Evolutionary conservation across 2,329 filamentous ascomycete species (phyloP).

Genomic region (Claviceps cyperi): DNA sequence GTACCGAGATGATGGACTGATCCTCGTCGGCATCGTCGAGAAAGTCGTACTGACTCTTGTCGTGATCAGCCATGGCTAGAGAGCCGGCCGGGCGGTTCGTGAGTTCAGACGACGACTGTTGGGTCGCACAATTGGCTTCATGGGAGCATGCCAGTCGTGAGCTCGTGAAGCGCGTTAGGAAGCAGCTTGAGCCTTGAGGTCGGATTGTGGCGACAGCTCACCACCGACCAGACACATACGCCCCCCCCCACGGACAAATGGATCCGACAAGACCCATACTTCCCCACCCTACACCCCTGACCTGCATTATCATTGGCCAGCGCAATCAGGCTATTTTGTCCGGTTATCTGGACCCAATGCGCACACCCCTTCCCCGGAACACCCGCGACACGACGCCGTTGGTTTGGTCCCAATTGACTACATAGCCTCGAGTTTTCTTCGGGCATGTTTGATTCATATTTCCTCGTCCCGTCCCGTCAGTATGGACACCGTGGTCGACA

Average conservation of each 20-base stretch:
- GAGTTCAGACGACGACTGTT: neutral
- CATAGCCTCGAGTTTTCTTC: no score
- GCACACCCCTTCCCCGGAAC: no score
- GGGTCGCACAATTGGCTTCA: conserved; percentile 3
- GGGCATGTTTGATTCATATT: neutral
- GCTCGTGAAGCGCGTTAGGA: neutral
- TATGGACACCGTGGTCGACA: conserved; percentile 87
- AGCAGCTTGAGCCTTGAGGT: neutral
- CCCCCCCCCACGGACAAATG: no score
- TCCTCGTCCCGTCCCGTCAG: conserved; percentile 10
- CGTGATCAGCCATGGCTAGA: conserved; percentile 26
- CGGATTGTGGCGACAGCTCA: no score
- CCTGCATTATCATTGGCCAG: no score
- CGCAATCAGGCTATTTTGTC: no score
- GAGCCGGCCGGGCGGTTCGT: conserved; percentile 3
- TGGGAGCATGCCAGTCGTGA: neutral
- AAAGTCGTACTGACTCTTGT: conserved; percentile 29
- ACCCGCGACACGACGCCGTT: no score
- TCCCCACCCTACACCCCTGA: no score
- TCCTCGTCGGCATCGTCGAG: conserved; percentile 33
- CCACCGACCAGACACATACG: no score
- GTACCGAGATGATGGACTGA: conserved; percentile 30
- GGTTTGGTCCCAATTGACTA: no score
- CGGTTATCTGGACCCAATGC: no score
- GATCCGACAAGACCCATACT: no score